Evolutionary conservation across 148 eudicot genomes (phyloP), one percentile per base, ranked within the genome.

Genomic region (Nepenthes gracilis): DNA sequence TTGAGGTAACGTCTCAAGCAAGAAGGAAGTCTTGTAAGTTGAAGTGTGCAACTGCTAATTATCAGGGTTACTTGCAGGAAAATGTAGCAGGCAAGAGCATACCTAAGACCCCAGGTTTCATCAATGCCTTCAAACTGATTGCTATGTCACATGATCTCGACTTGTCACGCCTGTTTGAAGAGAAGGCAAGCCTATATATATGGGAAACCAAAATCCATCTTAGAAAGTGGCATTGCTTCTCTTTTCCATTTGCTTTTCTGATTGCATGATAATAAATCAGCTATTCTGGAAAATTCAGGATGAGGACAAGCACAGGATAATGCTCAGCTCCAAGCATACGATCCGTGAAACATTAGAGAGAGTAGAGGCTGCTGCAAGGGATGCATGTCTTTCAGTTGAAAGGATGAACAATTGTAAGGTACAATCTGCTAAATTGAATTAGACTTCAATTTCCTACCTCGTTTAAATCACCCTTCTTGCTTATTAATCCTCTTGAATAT

Each of bases 121-220:
- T 82, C 52, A 82, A 82, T 52, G 87, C 87, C 69, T 83, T 83
- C 64, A 73, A 77, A 64, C 67, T 80, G 5, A 77, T 83, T 56
- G 75, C 84, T 49, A 71, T 79, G 79, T 80, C 81, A 1, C 67
- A 67, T 2, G 81, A 70, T 60, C 79, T 83, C 35, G 79, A 80
- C 69, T 67, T 83, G 67, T 79, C 87, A 56, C 65, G 80, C 35
- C 35, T 80, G 47, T 83, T 83, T 45, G 76, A 74, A 67, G 87
- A 74, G 48, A 62, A 76, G 81, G 83, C 67, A 76, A 68, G 77
- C 54, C 34, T 54, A 13, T 13, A 38, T 33, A 40, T 32, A 37
- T 14, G 4, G 32, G 38, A 45, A 35, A 10, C 53, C 34, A n/a
- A 40, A 12, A 61, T 34, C 37, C 53, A 5, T 49, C 3, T 49